Evolutionary conservation across 1,284 basidiomycete genomes (phyloP).

Genomic region (Leccinum pachyderme): DNA sequence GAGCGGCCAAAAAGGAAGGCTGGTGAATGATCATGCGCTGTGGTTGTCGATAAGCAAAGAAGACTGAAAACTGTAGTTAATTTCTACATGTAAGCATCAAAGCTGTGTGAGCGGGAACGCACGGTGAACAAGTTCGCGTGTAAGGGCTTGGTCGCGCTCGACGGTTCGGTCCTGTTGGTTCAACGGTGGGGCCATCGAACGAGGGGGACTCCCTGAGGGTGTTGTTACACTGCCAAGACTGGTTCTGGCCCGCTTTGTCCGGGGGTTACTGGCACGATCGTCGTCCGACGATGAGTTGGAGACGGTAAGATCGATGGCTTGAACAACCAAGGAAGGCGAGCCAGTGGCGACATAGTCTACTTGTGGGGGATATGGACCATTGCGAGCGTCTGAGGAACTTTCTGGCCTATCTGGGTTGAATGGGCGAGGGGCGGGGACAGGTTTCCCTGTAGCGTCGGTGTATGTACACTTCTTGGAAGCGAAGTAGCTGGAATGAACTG

Average conservation of each 20-base stretch:
- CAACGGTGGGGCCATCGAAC: conserved; percentile 36
- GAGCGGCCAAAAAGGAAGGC: conserved; percentile 63
- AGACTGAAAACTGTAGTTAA: conserved; percentile 47
- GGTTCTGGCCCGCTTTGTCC: conserved; percentile 26
- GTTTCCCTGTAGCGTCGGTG: conserved; percentile 73
- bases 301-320: conserved; percentile 16
- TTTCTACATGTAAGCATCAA: conserved; percentile 2
- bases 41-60: conserved; percentile 78
- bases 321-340: conserved; percentile 19
- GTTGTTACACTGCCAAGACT: conserved; percentile 16
- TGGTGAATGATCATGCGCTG: conserved; percentile 72
- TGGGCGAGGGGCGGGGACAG: conserved; percentile 66
- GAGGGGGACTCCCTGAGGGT: conserved; percentile 41
- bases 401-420: conserved; percentile 28
- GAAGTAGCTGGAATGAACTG: conserved; percentile 54
- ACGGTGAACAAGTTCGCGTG: conserved; percentile 74
- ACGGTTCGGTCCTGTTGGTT: conserved; percentile 34
- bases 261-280: conserved; percentile 26
- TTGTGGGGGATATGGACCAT: conserved; percentile 14
- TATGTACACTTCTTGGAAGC: conserved; percentile 79
- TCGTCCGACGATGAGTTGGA: conserved; percentile 28
- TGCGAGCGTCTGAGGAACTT: conserved; percentile 19
- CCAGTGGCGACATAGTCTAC: conserved; percentile 12
- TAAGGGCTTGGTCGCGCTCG: conserved; percentile 59
- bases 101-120: conserved; percentile 29